A percentile compares a stretch with the other conserved stretches of the same genome.
phyloP scores from a whole-genome alignment of 495 filamentous ascomycete species.

The Viridothelium virens region DNA sequence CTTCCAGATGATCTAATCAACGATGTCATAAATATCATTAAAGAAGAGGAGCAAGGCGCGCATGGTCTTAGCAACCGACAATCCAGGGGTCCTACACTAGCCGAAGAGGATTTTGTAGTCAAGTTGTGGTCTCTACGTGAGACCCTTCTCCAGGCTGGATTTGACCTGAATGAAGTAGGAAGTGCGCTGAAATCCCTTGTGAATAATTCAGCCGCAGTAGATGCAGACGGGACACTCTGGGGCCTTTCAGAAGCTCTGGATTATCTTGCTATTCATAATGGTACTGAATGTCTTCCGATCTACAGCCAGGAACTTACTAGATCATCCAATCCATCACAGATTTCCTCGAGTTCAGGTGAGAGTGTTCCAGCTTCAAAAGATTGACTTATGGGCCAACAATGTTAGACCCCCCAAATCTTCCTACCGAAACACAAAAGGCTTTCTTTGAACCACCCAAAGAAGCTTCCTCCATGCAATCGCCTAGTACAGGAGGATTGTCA shows the following conservation, averaged over 20 bases:
- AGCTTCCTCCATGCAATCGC: neutral
- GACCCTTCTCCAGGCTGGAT: constrained; percentile 58
- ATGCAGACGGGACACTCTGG: constrained; percentile 51
- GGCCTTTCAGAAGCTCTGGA: constrained; percentile 80
- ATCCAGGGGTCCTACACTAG: constrained; percentile 37
- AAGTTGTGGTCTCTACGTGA: constrained; percentile 75
- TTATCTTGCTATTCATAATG: constrained; percentile 70
- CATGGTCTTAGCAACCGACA: constrained; percentile 38
- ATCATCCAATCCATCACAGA: constrained; percentile 4
- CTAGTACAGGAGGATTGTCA: constrained; percentile 14
- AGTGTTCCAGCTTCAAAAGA: neutral
- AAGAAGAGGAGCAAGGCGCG: constrained; percentile 36
- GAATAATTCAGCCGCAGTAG: constrained; percentile 36
- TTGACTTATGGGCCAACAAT: neutral
- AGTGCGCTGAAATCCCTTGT: constrained; percentile 59
- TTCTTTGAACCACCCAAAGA: neutral
- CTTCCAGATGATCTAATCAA: constrained; percentile 71
- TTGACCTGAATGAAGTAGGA: constrained; percentile 54
- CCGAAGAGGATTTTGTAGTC: constrained; percentile 62
- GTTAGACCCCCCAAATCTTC: neutral
- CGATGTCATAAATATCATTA: constrained; percentile 53
- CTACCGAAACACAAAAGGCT: constrained; percentile 2
- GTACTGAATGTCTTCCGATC: constrained; percentile 24
- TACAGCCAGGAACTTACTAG: neutral
- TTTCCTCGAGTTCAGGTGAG: neutral